A percentile compares a stretch with the other conserved stretches of the same genome.
These are phyloP conservation scores for Phytophthora rubi DNA, from an alignment of 352 stramenopile species.

Conservation along the genomic window DNA sequence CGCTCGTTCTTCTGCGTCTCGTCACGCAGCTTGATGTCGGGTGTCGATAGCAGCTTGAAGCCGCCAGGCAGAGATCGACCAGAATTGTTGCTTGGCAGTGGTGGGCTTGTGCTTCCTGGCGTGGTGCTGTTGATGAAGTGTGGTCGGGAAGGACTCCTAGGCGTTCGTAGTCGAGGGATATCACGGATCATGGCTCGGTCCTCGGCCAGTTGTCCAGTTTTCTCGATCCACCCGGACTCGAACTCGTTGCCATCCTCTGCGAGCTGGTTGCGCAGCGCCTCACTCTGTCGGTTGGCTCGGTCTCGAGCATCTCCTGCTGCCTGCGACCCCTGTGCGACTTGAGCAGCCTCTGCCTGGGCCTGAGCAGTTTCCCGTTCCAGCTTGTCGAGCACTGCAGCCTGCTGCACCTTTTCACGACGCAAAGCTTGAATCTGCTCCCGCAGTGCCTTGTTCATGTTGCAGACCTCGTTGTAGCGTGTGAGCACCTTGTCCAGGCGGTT, in stretches of 20 bases:
- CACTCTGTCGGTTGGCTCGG: constrained; percentile 82
- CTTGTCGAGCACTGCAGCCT: constrained; percentile 78
- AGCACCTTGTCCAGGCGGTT: constrained; percentile 86
- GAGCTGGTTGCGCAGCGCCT: constrained; percentile 74
- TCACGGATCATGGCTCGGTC: constrained; percentile 84
- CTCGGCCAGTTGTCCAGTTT: constrained; percentile 83
- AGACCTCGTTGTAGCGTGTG: constrained; percentile 86
- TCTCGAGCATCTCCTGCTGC: constrained; percentile 84
- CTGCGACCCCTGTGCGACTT: constrained; percentile 80
- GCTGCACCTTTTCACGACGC: constrained; percentile 80
- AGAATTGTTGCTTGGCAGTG: constrained; percentile 18
- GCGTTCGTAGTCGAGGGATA: constrained; percentile 66
- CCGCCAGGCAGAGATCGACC: constrained; percentile 32
- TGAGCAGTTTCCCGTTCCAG: constrained; percentile 86
- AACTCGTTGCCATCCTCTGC: constrained; percentile 86
- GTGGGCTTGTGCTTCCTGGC: constrained; percentile 19
- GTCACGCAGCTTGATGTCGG: constrained; percentile 73
- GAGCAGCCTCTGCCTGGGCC: constrained; percentile 83
- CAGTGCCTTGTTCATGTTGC: constrained; percentile 83
- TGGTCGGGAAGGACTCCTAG: constrained; percentile 58
- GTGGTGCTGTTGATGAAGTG: constrained; percentile 38
- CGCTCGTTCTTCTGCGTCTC: constrained; percentile 81
- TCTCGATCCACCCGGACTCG: constrained; percentile 85
- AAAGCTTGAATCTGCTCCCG: constrained; percentile 82
- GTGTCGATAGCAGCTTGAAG: constrained; percentile 71